Evolutionary conservation across 306 rosid genomes (phyloP), one percentile per base, ranked within the genome.

Genomic region (Benincasa hispida): DNA sequence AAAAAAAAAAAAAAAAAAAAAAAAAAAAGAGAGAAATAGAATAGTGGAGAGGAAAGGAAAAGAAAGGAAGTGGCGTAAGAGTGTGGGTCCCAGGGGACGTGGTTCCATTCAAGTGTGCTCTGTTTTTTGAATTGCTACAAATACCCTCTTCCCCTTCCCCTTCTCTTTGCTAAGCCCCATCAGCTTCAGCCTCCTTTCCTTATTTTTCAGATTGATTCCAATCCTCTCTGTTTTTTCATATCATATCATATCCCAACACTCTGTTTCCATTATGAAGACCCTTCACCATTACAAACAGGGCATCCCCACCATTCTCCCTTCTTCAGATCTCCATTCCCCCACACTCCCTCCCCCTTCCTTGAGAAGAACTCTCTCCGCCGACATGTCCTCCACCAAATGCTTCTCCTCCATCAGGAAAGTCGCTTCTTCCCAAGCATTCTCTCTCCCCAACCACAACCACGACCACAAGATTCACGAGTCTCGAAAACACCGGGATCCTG

Each of bases 341-440:
- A 5, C 55, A 50, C 55, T 50, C 2, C 55, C 65, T 12, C 21
- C 85, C 0, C 77, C 92, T 76, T 87, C 98, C 28, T 77, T 94
- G 1, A 74, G 96, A 25, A 79, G 97, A 56, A 87, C 96, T 75
- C 88, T 90, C n/a, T 94, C 99, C 0, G 97, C 97, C 17, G 95
- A 94, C 88, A 90, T 94, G 97, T 94, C 97, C 8, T 90, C 97
- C 15, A 82, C 86, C 84, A 85, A 87, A 60, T 94, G 55, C 8
- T 50, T 1, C 2, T 50, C 55, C 21, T 9, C 9, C 21, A 78
- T 88, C 80, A 86, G 86, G 21, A 89, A 85, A 84, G 80, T 67
- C 48, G 85, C 91, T 15, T 89, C 97, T 2, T 89, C 90, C 10
- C 74, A 85, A 15, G 75, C 78, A 35, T 82, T 88, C 76, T 81